Conservation (phyloP, 345 rosid genomes). For the Ricinus communis region DNA sequence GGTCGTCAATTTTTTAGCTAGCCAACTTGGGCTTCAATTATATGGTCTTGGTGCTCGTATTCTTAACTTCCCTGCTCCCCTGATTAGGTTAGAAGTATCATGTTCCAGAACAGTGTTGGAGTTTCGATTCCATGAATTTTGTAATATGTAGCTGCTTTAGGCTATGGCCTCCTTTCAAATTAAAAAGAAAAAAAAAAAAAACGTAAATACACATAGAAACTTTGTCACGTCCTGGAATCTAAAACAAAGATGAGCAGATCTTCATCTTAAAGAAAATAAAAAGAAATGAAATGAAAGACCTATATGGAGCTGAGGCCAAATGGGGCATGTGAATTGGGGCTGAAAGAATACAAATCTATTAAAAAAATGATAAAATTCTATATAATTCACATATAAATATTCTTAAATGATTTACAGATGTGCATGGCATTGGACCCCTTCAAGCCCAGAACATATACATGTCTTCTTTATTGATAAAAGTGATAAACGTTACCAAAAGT, state of each 20-base stretch:
- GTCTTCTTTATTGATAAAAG: background rate
- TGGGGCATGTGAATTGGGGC: constrained; percentile 1
- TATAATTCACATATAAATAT: background rate
- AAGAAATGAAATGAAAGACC: too few species aligned
- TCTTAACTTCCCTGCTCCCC: too few species aligned
- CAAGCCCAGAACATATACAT: background rate
- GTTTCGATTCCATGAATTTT: too few species aligned
- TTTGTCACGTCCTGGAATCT: background rate
- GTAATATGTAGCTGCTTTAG: too few species aligned
- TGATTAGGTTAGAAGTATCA: too few species aligned
- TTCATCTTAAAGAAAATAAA: background rate
- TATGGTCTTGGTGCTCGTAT: too few species aligned
- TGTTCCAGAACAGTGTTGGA: too few species aligned
- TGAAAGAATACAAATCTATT: background rate
- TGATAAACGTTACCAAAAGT: background rate
- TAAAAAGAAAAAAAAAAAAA: too few species aligned
- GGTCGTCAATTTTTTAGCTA: too few species aligned
- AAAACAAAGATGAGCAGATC: background rate
- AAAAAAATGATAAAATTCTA: background rate
- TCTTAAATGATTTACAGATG: background rate
- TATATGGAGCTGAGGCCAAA: background rate
- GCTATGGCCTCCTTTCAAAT: too few species aligned
- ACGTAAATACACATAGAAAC: too few species aligned
- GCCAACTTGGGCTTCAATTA: too few species aligned
- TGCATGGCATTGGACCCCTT: constrained; percentile 3